These are phyloP conservation scores for Zasmidium citrigriseum DNA, from an alignment of 2,329 filamentous ascomycete species.

Conservation along the genomic window DNA sequence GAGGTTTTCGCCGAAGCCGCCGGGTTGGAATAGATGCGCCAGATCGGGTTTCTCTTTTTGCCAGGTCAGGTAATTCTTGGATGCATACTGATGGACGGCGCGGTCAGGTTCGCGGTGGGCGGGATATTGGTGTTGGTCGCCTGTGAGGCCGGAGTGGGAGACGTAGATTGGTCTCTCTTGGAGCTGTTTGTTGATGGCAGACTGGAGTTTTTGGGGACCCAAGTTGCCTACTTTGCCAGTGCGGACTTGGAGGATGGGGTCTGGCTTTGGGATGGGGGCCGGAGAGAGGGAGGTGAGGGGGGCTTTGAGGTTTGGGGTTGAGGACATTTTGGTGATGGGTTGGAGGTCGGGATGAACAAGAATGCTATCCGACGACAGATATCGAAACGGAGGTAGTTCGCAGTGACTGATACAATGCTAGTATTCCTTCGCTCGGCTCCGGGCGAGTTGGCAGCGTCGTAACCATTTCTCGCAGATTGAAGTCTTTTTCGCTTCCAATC, in stretches of 20 bases:
- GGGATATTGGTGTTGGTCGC: conserved; percentile 61
- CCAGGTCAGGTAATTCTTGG: conserved; percentile 59
- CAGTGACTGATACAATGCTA: too few relatives aligned
- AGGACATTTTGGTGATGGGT: too few relatives aligned
- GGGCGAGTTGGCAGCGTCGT: too few relatives aligned
- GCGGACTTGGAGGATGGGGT: conserved; percentile 14
- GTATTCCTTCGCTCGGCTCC: too few relatives aligned
- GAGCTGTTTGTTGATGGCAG: conserved; percentile 40
- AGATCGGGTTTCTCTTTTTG: conserved; percentile 51
- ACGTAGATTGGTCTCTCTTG: conserved; percentile 47
- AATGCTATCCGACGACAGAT: too few relatives aligned
- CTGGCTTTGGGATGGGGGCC: conserved; percentile 8
- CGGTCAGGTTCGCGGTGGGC: conserved; percentile 65
- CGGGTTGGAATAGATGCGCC: conserved; percentile 51
- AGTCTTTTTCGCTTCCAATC: too few relatives aligned
- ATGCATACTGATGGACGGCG: conserved; percentile 60
- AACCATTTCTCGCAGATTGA: too few relatives aligned
- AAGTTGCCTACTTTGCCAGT: conserved; percentile 13
- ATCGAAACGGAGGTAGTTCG: too few relatives aligned
- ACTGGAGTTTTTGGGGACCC: conserved; percentile 1
- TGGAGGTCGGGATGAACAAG: too few relatives aligned
- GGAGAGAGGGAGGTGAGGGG: not conserved
- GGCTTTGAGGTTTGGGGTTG: not conserved
- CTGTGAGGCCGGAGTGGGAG: conserved; percentile 51
- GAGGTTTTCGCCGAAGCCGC: conserved; percentile 64